Evolutionary conservation across 1,139 yeast genomes (phyloP), one percentile per base, ranked within the genome.

Genomic region (Geotrichum citri-aurantii): DNA sequence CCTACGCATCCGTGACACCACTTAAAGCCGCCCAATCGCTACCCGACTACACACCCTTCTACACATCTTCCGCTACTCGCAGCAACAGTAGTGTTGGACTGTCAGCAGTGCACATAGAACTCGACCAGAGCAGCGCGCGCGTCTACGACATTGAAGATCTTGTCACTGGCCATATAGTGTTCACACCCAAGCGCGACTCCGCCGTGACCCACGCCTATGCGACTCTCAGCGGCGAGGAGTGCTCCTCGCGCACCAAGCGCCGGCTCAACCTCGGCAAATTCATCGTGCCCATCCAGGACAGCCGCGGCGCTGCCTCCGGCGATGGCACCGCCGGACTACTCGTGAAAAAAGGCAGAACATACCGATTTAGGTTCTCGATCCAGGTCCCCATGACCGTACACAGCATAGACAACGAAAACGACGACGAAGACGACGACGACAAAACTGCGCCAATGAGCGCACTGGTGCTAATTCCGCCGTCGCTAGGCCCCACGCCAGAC

Each of bases 221-320:
- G 19, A 53, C 52, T 17, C 55, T 56, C 14, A 33, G 48, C 48
- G 59, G 59, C 49, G 40, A 47, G n/a, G 59, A 52, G 47, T 11
- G 27, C 17, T 44, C 48, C 11, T n/a, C 47, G 19, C 48, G 27
- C 10, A 44, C 48, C 11, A 21, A 50, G 6, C 27, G 50, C 11
- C 14, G 48, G 47, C 14, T 33, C 42, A 8, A 23, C n/a, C 48
- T 42, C 23, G 19, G 31, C 24, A 26, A 29, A n/a, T 12, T n/a
- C 11, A 23, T 37, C 48, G 33, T n/a, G 37, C 11, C 37, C 26
- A 14, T 55, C 24, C n/a, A 50, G 40, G 47, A 21, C 42, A n/a
- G 23, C 33, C 12, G 46, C 52, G 19, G 21, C 52, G 10, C 33
- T 4, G 29, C 29, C 7, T 26, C 29, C 55, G 29, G 4, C 37